Base-by-base conservation (phyloP, 768 basidiomycete genomes). In the Boletus fagicola region DNA sequence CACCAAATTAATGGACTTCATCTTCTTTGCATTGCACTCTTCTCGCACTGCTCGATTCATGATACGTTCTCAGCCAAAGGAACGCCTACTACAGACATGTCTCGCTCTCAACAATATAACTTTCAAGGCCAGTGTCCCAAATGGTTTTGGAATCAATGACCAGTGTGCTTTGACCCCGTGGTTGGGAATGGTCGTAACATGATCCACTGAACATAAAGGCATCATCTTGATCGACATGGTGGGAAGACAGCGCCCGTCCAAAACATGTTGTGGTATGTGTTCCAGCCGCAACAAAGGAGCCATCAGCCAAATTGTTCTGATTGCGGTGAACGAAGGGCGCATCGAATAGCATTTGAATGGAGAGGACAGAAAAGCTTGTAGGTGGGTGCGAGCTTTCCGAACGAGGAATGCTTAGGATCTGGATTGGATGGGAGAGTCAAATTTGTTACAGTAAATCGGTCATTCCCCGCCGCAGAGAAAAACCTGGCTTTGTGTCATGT, bases 381-480 rank as follows among this genome's bases (percentile, higher is more conserved):
- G 53, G 38, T 49, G 44, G 33, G 12, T 54, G 38, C 15, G 13
- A 51, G 26, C 33, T 35, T 38, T 45, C 52, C 26, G 5, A 33
- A 18, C 26, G 24, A 38, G 16, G 38, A 28, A n/a, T 30, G 36
- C 53, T 45, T 40, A 40, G 45, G 15, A 46, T 53, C 18, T 59
- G 36, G 45, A 33, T 45, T 35, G 45, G 49, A 45, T 43, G 42
- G 49, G 38, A n/a, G 22, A 38, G 60, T 40, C 28, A 45, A 57
- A 49, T 59, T 53, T 51, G 40, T 54, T 59, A 65, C 51, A 57
- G 49, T 60, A 59, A 54, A 60, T 56, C 55, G 50, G 47, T 54
- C 38, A 43, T 44, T 44, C 35, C 48, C 40, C 53, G 51, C 53
- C 44, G 28, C 49, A 50, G 47, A 54, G 22, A 54, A 58, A 61